Percentiles rank a stretch among this genome's conserved stretches.
phyloP scores from a whole-genome alignment of 192 early-diverging fungal genomes.

The Coemansia aciculifera region DNA sequence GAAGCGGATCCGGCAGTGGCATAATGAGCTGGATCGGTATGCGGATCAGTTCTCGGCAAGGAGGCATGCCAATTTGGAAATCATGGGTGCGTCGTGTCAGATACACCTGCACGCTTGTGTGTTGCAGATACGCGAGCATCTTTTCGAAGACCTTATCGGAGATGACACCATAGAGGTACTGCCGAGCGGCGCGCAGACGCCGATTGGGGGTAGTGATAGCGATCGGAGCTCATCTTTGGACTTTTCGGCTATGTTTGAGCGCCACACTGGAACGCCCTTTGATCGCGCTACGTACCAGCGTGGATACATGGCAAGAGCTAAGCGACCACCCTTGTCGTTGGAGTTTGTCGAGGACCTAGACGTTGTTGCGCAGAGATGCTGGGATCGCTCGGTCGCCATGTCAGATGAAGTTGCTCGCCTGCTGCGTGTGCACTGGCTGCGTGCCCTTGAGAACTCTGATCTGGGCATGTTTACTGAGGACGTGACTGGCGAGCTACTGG shows the following conservation, averaged over 20 bases:
- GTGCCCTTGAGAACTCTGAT: neutral
- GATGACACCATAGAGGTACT: neutral
- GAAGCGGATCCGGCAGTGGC: slow-evolving; percentile 51
- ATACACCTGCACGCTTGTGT: slow-evolving; percentile 49
- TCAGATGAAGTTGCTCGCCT: slow-evolving; percentile 43
- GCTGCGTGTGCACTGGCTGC: slow-evolving; percentile 43
- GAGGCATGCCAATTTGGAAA: slow-evolving; percentile 52
- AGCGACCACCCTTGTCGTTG: slow-evolving; percentile 25
- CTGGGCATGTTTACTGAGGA: no score
- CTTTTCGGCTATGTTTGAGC: slow-evolving; percentile 28
- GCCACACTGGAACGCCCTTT: slow-evolving; percentile 21
- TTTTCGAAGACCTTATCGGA: slow-evolving; percentile 39
- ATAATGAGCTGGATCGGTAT: slow-evolving; percentile 40
- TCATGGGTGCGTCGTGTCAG: slow-evolving; percentile 45
- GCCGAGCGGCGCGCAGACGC: slow-evolving; percentile 1
- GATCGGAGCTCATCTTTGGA: slow-evolving; percentile 22
- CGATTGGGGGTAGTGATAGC: neutral
- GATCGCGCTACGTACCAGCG: slow-evolving; percentile 32
- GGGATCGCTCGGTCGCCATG: slow-evolving; percentile 33
- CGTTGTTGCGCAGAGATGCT: slow-evolving; percentile 33
- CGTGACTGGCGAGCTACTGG: slow-evolving; percentile 7
- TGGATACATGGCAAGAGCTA: slow-evolving; percentile 38
- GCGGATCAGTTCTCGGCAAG: slow-evolving; percentile 44
- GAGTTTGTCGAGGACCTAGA: slow-evolving; percentile 38
- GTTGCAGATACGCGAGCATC: slow-evolving; percentile 50